These are phyloP conservation scores for Candida cerambycidarum DNA, from an alignment of 805 yeast genomes.

Conservation along the genomic window DNA sequence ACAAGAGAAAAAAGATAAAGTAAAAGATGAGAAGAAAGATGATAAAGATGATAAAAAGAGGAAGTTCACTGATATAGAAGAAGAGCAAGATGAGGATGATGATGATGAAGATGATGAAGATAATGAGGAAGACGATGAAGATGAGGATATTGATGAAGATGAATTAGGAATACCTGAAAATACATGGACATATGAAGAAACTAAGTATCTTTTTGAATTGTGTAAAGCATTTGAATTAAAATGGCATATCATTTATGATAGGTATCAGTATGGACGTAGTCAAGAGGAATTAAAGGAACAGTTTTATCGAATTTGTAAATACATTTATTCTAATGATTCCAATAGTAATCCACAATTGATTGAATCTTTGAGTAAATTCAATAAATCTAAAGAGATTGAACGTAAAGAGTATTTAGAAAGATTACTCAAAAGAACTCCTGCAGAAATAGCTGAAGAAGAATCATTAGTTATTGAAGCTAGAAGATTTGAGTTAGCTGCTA, in stretches of 20 bases:
- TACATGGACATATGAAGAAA: constrained; percentile 56
- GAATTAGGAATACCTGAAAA: constrained; percentile 7
- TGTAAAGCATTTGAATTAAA: constrained; percentile 62
- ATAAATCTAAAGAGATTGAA: constrained; percentile 69
- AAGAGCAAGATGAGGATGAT: constrained; percentile 7
- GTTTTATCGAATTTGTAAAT: constrained; percentile 67
- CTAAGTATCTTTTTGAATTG: constrained; percentile 71
- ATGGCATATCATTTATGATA: constrained; percentile 67
- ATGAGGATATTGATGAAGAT: constrained; percentile 4
- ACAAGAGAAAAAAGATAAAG: constrained; percentile 7
- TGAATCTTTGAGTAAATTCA: constrained; percentile 61
- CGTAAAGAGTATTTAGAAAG: constrained; percentile 80
- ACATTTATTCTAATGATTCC: constrained; percentile 45
- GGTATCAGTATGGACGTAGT: constrained; percentile 48
- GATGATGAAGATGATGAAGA: constrained; percentile 6
- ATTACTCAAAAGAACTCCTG: constrained; percentile 80
- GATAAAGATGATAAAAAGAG: constrained; percentile 1
- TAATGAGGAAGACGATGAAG: constrained; percentile 9
- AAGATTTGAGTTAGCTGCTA: constrained; percentile 88
- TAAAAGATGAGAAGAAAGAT: constrained; percentile 7
- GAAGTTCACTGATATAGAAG: constrained; percentile 5
- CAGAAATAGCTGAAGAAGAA: constrained; percentile 97
- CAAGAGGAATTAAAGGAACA: constrained; percentile 83
- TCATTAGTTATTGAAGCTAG: constrained; percentile 90
- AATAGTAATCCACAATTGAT: constrained; percentile 47